These are phyloP conservation scores for Fusarium xyrophilum DNA, from an alignment of 2,329 filamentous ascomycete species.

Conservation along the genomic window DNA sequence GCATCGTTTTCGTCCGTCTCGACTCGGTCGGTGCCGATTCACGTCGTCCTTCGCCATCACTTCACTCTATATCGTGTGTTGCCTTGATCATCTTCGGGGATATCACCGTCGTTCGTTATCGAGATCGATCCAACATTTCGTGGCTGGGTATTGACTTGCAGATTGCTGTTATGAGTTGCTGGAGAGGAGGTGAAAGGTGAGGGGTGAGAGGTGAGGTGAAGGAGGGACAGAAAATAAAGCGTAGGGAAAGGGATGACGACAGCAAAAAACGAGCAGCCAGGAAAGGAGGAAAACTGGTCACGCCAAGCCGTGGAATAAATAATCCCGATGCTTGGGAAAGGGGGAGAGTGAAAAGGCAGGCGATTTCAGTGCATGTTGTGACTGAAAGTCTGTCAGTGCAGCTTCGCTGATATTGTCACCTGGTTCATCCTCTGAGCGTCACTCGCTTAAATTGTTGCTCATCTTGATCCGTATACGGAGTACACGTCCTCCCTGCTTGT, in stretches of 20 bases:
- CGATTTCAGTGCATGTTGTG: background rate
- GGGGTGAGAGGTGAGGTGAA: slow-evolving; percentile 11
- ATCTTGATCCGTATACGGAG: background rate
- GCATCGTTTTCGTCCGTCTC: slow-evolving; percentile 32
- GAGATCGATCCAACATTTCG: background rate
- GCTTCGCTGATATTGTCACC: background rate
- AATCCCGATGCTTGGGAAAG: background rate
- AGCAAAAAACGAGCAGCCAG: background rate
- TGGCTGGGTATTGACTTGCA: slow-evolving; percentile 14
- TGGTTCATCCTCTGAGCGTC: background rate
- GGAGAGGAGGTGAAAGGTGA: slow-evolving; percentile 26
- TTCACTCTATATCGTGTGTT: background rate
- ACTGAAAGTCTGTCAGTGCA: background rate
- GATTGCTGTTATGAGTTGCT: slow-evolving; percentile 32
- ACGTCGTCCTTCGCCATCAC: background rate
- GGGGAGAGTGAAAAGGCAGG: background rate
- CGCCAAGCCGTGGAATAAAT: background rate
- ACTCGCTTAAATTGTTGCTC: background rate
- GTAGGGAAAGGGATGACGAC: slow-evolving; percentile 30
- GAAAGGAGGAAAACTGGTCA: background rate
- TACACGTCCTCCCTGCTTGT: background rate
- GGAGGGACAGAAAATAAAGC: slow-evolving; percentile 39
- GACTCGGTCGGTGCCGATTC: slow-evolving; percentile 21
- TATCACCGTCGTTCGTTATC: background rate
- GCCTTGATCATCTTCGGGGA: background rate